A percentile compares a stretch with the other conserved stretches of the same genome.
These are phyloP conservation scores for Schizosaccharomyces versatilis DNA, from an alignment of 1,139 yeast genomes.

Conservation along the genomic window DNA sequence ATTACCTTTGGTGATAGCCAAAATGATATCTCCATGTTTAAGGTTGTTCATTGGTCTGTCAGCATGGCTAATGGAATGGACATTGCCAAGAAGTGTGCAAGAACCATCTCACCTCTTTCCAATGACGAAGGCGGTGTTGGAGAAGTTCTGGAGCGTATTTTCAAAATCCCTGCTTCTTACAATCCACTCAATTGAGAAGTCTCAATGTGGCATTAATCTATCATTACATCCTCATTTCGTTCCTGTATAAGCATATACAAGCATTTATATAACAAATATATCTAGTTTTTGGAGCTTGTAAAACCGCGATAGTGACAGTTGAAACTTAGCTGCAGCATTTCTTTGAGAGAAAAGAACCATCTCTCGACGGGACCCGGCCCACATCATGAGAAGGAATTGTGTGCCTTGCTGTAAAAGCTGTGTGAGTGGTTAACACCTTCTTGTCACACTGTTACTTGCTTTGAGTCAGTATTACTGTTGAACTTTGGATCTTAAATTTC, in stretches of 20 bases:
- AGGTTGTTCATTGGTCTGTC: slow-evolving; percentile 6
- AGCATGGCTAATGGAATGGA: slow-evolving; percentile 8
- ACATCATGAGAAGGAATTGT: too few relatives aligned
- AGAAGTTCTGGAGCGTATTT: slow-evolving; percentile 1
- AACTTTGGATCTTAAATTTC: too few relatives aligned
- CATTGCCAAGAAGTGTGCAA: slow-evolving; percentile 4
- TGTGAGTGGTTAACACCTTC: too few relatives aligned
- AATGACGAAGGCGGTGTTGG: not conserved
- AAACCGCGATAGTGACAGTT: too few relatives aligned
- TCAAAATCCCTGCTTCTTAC: not conserved
- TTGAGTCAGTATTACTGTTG: too few relatives aligned
- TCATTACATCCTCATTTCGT: not conserved
- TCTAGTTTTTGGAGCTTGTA: too few relatives aligned
- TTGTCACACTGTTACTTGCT: too few relatives aligned
- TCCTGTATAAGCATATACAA: not conserved
- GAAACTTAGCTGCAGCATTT: too few relatives aligned
- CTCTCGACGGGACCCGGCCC: too few relatives aligned
- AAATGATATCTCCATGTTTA: slow-evolving; percentile 9
- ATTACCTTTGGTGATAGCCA: slow-evolving; percentile 8
- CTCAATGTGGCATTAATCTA: not conserved
- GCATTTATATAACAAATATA: too few relatives aligned
- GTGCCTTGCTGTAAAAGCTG: too few relatives aligned
- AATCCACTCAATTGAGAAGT: not conserved
- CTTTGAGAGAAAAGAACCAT: too few relatives aligned
- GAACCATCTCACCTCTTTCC: not conserved